phyloP scores from a whole-genome alignment of 1,284 basidiomycete species.

The Leccinum angustisporum region DNA sequence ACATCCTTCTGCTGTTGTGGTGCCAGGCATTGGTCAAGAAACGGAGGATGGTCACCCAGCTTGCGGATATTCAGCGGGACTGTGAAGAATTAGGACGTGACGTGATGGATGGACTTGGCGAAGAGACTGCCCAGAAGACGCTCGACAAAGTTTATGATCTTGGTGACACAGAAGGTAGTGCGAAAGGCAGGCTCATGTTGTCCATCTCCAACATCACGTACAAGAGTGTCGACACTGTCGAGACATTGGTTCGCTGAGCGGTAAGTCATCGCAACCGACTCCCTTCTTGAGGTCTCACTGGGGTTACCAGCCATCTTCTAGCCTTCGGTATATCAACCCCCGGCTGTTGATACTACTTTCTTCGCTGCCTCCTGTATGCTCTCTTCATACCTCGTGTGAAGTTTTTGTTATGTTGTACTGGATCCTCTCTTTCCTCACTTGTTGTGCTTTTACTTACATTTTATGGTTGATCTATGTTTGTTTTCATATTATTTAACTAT shows the following conservation, averaged over 20 bases:
- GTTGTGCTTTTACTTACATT: too few species aligned
- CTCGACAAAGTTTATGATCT: slow-evolving; percentile 28
- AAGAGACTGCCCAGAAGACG: slow-evolving; percentile 23
- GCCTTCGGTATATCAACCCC: too few species aligned
- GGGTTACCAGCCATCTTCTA: too few species aligned
- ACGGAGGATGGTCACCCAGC: background rate
- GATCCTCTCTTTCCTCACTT: too few species aligned
- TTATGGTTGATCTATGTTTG: too few species aligned
- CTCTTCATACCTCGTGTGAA: too few species aligned
- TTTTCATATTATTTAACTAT: too few species aligned
- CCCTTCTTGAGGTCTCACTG: too few species aligned
- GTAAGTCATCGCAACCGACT: background rate
- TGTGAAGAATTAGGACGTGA: background rate
- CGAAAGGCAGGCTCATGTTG: background rate
- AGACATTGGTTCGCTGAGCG: background rate
- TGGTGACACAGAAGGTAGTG: background rate
- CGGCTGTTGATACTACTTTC: too few species aligned
- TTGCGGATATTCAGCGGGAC: slow-evolving; percentile 2
- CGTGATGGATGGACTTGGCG: background rate
- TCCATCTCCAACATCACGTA: background rate
- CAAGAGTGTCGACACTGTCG: background rate
- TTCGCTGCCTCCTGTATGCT: too few species aligned
- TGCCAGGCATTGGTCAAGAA: background rate
- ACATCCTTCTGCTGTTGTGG: background rate
- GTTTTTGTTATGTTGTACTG: too few species aligned